Base-by-base conservation (phyloP, 2,329 filamentous ascomycete genomes). In the Diaporthe ampelina region DNA sequence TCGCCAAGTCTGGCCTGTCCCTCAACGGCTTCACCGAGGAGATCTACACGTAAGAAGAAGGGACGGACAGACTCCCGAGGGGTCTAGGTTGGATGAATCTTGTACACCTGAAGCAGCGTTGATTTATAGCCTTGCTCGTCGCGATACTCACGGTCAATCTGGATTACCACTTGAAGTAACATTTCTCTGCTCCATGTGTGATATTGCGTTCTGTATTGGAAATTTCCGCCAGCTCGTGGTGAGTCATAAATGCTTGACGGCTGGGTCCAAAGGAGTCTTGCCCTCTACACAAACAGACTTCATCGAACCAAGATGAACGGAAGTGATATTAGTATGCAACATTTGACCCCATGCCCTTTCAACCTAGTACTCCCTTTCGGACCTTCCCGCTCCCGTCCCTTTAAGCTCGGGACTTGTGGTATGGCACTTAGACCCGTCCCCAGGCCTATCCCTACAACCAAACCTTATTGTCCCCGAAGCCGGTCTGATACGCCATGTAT, bases 1-100 rank as follows among this genome's bases (percentile, higher is more conserved):
- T 98, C 82, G 96, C 95, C 5, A 92, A 95, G 87, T 91, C 95
- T 78, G 95, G 95, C 0, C 79, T 97, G 79, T 88, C 89, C 29
- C 84, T 95, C 77, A 95, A 95, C 84, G 87, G 88, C 35, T 83
- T 95, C 78, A 95, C 94, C 1, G 90, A 94, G 79, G 91, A 92
- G 79, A 83, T 95, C 50, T 95, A 95, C 82, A 95, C 93, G 6
- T 88, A 78, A 32, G 37, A 29, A 48, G 45, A 21, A 21, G 0
- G 43, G 8, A 13, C 21, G 6, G 21, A 26, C 8, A 43, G 17
- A 7, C 58, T 13, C 58, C n/a, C 1, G 17, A 8, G 58, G 37
- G 40, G 40, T 21, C 43, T 32, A 40, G 45, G 35, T 26, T 26
- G 45, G 35, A 37, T 61, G 59, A n/a, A 63, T 63, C 58, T 52